Percentiles rank a stretch among this genome's conserved stretches.
Evolutionary conservation across 805 yeast species (phyloP).

Genomic region (Metschnikowia cerradonensis): DNA sequence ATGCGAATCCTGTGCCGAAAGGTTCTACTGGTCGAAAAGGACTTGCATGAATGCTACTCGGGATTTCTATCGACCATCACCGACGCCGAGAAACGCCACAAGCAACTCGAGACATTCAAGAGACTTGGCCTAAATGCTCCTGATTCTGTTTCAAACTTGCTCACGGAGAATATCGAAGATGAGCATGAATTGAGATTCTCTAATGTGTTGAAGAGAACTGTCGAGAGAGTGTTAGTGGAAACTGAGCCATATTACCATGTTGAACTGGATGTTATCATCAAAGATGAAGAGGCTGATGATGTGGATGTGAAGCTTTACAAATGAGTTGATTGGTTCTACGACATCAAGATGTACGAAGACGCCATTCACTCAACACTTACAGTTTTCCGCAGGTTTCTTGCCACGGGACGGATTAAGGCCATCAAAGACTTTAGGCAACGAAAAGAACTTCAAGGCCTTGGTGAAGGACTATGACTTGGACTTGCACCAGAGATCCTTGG

Average conservation of each 20-base stretch:
- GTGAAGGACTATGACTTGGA: conserved; percentile 55
- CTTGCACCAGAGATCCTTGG: conserved; percentile 24
- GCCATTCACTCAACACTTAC: conserved; percentile 57
- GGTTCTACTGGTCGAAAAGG: no score
- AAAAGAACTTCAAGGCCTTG: conserved; percentile 48
- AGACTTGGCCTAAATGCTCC: conserved; percentile 29
- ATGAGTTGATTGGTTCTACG: conserved; percentile 73
- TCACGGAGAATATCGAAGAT: conserved; percentile 15
- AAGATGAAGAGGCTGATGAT: conserved; percentile 33
- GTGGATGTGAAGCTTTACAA: conserved; percentile 54
- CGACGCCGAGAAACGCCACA: conserved; percentile 47
- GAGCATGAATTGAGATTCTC: conserved; percentile 44
- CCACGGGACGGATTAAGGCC: conserved; percentile 66
- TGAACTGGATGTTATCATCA: conserved; percentile 16
- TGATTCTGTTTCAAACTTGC: conserved; percentile 13
- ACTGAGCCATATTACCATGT: conserved; percentile 48
- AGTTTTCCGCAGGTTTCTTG: conserved; percentile 60
- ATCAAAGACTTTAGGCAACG: conserved; percentile 51
- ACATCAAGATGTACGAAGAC: conserved; percentile 63
- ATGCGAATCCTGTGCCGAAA: no score
- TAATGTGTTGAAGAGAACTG: conserved; percentile 63
- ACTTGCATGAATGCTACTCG: conserved; percentile 66
- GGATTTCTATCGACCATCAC: conserved; percentile 54
- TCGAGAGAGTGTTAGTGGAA: conserved; percentile 59
- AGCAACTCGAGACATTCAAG: conserved; percentile 61